These are phyloP conservation scores for Plasmodium adleri DNA, from an alignment of 169 alveolate species.

Conservation along the genomic window DNA sequence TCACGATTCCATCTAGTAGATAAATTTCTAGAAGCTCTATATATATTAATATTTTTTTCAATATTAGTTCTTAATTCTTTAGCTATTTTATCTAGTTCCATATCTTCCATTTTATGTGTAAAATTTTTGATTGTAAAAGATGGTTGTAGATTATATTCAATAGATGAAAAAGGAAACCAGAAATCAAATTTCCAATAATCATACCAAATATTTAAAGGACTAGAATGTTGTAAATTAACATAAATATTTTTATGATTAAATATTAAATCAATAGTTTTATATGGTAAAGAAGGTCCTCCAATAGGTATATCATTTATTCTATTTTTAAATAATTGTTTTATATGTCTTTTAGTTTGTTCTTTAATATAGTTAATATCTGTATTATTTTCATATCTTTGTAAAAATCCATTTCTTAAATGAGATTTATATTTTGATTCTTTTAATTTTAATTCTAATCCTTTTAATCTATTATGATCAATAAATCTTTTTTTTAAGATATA, in stretches of 20 bases:
- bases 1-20: slow-evolving; percentile 88
- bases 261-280: slow-evolving; percentile 82
- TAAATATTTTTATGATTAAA: slow-evolving; percentile 87
- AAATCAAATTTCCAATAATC: slow-evolving; percentile 80
- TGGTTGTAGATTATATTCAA: slow-evolving; percentile 32
- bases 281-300: slow-evolving; percentile 79
- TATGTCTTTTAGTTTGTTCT: slow-evolving; percentile 66
- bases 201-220: slow-evolving; percentile 82
- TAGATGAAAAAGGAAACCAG: slow-evolving; percentile 85
- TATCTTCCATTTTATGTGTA: slow-evolving; percentile 77
- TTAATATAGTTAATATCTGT: slow-evolving; percentile 24
- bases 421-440: slow-evolving; percentile 55
- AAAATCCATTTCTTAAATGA: slow-evolving; percentile 45
- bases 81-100: slow-evolving; percentile 79
- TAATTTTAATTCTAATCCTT: slow-evolving; percentile 47
- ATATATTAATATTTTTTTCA: slow-evolving; percentile 80
- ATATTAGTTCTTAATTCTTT: slow-evolving; percentile 76
- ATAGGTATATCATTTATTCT: slow-evolving; percentile 32
- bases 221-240: slow-evolving; percentile 84
- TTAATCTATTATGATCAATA: slow-evolving; percentile 33
- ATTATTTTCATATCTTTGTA: slow-evolving; percentile 17
- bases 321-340: slow-evolving; percentile 77
- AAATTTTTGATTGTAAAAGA: slow-evolving; percentile 69
- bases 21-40: slow-evolving; percentile 87
- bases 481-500: slow-evolving; percentile 79